phyloP scores from a whole-genome alignment of 2,329 filamentous ascomycete genomes.

The Epichloe brachyelytri region DNA sequence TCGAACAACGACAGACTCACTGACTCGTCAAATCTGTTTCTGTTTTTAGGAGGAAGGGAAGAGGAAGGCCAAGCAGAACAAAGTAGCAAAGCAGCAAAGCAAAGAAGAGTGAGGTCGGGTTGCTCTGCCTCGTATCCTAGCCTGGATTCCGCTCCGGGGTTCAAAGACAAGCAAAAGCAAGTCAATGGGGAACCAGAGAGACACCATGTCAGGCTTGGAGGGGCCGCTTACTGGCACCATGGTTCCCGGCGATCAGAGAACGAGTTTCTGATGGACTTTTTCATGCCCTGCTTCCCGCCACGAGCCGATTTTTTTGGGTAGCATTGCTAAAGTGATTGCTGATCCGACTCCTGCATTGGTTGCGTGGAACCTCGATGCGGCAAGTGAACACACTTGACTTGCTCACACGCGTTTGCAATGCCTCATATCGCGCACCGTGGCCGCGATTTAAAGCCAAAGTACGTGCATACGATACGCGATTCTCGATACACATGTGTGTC shows the following conservation, averaged over 20 bases:
- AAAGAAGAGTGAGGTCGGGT: too few relatives aligned
- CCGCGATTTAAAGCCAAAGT: neutral
- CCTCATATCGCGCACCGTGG: neutral
- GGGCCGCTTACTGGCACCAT: neutral
- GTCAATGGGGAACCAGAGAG: neutral
- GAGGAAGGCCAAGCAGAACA: too few relatives aligned
- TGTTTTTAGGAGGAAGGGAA: too few relatives aligned
- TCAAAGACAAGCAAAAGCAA: too few relatives aligned
- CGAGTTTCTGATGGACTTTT: neutral
- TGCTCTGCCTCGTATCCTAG: too few relatives aligned
- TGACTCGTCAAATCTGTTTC: too few relatives aligned
- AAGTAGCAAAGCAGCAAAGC: too few relatives aligned
- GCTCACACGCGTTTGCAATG: neutral
- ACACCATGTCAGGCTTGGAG: neutral
- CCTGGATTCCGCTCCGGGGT: too few relatives aligned
- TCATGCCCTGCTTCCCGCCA: neutral
- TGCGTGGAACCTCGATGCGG: slow-evolving; percentile 1
- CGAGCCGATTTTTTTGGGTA: neutral
- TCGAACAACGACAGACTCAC: too few relatives aligned
- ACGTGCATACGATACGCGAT: neutral
- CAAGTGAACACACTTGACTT: neutral
- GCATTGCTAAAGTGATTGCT: neutral
- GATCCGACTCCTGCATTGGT: neutral
- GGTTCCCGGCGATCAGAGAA: neutral
- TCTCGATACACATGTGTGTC: neutral